Base-by-base conservation (phyloP, 345 rosid genomes). In the Brassica rapa region DNA sequence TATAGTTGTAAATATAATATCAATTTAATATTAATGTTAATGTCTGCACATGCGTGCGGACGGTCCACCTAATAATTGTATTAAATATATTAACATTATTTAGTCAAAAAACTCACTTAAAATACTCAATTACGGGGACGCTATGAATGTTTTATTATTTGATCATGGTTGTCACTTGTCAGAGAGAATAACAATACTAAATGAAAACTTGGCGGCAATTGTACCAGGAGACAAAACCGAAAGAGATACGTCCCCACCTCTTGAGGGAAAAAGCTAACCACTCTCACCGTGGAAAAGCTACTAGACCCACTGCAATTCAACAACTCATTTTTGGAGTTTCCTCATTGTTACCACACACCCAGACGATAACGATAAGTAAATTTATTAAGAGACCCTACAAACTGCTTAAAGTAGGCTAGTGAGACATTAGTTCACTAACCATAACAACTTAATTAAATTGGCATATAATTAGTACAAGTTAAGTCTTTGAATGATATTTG, bases 161-260 rank as follows among this genome's bases (percentile, higher is more conserved):
- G 51, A 12, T 43, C 12, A 43, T 3, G n/a, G 4, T 43, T 11
- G 51, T 2, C n/a, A 43, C 6, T 29, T 37, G 10, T 37, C 12
- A 39, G 11, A 43, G 51, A 11, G 51, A 43, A 49, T 49, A 4
- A 49, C 55, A 49, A 49, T 1, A 49, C 19, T 14, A 49, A 49
- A 12, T 14, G 15, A 49, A 46, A 49, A 57, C 4, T 8, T 55
- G 11, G 62, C 12, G 29, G 62, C 29, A 8, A 56, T 2, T 9
- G 3, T 8, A 59, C 12, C 15, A 10, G 14, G 4, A 61, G 19
- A 12, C 29, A 61, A 27, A 27, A 61, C 19, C 19, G 39, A 64
- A 71, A 59, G 56, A 60, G 67, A 62, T 2, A 37, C 10, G 57
- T 4, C 60, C 60, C 60, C 43, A 72, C 24, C 55, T 23, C 66